Evolutionary conservation across 1,284 basidiomycete species (phyloP), one percentile per base, ranked within the genome.

Genomic region (Amylostereum areolatum): DNA sequence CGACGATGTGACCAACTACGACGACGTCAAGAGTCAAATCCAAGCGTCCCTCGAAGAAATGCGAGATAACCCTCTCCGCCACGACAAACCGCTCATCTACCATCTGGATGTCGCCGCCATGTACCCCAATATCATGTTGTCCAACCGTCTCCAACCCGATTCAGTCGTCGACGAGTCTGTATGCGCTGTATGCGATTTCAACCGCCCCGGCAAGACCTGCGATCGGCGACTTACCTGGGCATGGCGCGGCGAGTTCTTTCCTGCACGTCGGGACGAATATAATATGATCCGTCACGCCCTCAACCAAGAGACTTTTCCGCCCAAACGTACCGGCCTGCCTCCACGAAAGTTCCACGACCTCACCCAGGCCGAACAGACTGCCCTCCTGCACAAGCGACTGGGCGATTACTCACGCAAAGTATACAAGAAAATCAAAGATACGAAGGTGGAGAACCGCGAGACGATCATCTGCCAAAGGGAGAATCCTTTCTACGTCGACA

Each of bases 111-210:
- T 99, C 54, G 97, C 97, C 1, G 97, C 97, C 57, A 99, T 99
- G 97, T 99, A 99, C 64, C 97, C 97, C 51, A 99, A 99, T 71
- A 99, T 99, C 82, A 99, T 99, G 97, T 88, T 99, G 74, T 97
- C 94, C 30, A 99, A 99, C 66, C 91, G 97, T 48, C 80, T 99
- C 3, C 97, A 99, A 61, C 97, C 97, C 2, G 97, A 99, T 68
- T 97, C 97, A 1, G 91, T 99, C 68, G 91, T 98, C 12, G 92
- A 96, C 63, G 97, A 99, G 68, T 85, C 95, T 6, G 90, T 87
- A 41, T 99, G 97, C 64, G 97, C 97, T 0, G 94, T 97, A 5
- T 99, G 97, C 70, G 97, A 99, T 70, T 99, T 89, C 69, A 99
- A 99, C 62, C 82, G 95, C 4, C 95, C 96, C 0, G 93, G 91